Conservation (phyloP, 176 grass and related monocot species). For the Raddia guianensis region DNA sequence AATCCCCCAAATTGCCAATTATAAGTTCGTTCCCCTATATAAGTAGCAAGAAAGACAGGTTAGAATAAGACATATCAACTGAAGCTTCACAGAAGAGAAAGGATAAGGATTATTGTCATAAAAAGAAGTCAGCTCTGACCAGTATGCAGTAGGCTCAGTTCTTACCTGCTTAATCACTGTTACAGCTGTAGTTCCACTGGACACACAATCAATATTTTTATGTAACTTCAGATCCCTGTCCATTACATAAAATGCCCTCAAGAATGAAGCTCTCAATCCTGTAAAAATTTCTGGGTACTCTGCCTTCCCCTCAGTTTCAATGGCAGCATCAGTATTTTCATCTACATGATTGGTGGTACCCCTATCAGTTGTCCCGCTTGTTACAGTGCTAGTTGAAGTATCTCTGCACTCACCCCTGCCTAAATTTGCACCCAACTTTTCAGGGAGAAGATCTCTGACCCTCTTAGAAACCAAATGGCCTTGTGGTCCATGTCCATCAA, state of each 20-base stretch:
- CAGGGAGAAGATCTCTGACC: slow-evolving; percentile 92
- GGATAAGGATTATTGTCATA: background rate
- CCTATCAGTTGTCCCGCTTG: slow-evolving; percentile 42
- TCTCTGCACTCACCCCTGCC: slow-evolving; percentile 48
- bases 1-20: slow-evolving; percentile 78
- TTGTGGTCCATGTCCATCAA: slow-evolving; percentile 91
- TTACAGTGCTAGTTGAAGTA: slow-evolving; percentile 41
- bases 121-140: background rate
- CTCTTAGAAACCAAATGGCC: slow-evolving; percentile 90
- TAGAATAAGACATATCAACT: slow-evolving; percentile 13
- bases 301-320: slow-evolving; percentile 44
- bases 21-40: slow-evolving; percentile 65
- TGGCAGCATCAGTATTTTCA: slow-evolving; percentile 33
- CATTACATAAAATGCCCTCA: slow-evolving; percentile 71
- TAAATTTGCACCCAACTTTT: slow-evolving; percentile 63
- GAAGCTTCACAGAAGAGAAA: slow-evolving; percentile 31
- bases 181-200: slow-evolving; percentile 92
- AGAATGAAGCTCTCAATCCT: slow-evolving; percentile 58
- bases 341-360: slow-evolving; percentile 35
- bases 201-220: slow-evolving; percentile 66
- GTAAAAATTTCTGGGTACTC: slow-evolving; percentile 53
- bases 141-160: background rate
- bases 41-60: slow-evolving; percentile 31
- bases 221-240: slow-evolving; percentile 80
- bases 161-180: slow-evolving; percentile 84